Conservation (phyloP, 2,329 filamentous ascomycete genomes). For the Piedraia hortae region DNA sequence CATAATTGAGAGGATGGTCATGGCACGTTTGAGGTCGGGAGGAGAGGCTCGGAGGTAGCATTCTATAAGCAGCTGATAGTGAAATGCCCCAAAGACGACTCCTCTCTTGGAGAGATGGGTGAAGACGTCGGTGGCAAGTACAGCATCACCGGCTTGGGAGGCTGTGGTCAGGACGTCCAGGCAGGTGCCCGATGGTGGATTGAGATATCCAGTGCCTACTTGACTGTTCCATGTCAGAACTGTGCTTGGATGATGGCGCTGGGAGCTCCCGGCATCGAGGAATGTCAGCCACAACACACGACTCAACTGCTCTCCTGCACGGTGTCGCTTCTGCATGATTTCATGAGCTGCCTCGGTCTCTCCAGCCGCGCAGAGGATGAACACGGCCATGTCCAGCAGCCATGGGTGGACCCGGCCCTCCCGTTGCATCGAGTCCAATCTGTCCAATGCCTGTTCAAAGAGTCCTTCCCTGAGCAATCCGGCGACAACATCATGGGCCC, state of each 20-base stretch:
- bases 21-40: slow-evolving; percentile 33
- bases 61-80: slow-evolving; percentile 58
- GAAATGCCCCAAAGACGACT: slow-evolving; percentile 31
- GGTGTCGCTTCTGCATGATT: slow-evolving; percentile 32
- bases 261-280: slow-evolving; percentile 44
- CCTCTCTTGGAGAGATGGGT: slow-evolving; percentile 31
- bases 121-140: slow-evolving; percentile 44
- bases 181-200: slow-evolving; percentile 36
- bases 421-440: slow-evolving; percentile 37
- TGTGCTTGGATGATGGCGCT: slow-evolving; percentile 31
- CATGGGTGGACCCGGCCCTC: slow-evolving; percentile 33
- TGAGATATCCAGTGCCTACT: slow-evolving; percentile 30
- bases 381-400: slow-evolving; percentile 55
- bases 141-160: slow-evolving; percentile 36
- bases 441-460: slow-evolving; percentile 50
- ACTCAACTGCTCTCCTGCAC: slow-evolving; percentile 19
- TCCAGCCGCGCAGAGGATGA: slow-evolving; percentile 39
- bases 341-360: slow-evolving; percentile 54
- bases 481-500: slow-evolving; percentile 38
- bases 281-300: slow-evolving; percentile 38
- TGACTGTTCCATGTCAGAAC: slow-evolving; percentile 42
- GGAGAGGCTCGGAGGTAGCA: slow-evolving; percentile 30
- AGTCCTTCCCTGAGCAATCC: slow-evolving; percentile 58
- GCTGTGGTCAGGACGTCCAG: slow-evolving; percentile 45
- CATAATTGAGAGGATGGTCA: slow-evolving; percentile 51